Conservation (phyloP, 208 protist genomes). For the Trypanosoma caninum region DNA sequence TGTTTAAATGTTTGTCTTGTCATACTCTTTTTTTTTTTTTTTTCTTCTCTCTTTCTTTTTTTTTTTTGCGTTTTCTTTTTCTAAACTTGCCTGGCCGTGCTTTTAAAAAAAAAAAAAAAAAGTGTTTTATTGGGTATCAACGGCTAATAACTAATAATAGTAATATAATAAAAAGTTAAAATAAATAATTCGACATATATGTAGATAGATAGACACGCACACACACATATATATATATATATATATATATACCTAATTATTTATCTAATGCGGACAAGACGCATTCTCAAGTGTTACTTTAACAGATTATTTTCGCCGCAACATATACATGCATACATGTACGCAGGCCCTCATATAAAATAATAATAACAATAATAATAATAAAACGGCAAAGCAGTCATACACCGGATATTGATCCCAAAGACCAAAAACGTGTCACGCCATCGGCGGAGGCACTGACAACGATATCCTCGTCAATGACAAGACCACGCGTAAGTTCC, state of each 20-base stretch:
- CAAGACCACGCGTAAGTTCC: constrained; percentile 80
- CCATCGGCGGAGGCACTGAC: constrained; percentile 87
- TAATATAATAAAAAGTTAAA: too few species aligned
- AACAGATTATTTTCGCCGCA: neutral
- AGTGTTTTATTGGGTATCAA: too few species aligned
- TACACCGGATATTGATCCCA: constrained; percentile 4
- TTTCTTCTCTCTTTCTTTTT: too few species aligned
- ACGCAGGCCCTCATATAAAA: neutral
- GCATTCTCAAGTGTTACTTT: too few species aligned
- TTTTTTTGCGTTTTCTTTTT: too few species aligned
- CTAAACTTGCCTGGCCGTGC: too few species aligned
- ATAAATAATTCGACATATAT: neutral
- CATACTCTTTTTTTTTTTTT: too few species aligned
- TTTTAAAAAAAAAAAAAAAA: neutral
- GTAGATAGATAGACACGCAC: neutral
- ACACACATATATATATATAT: constrained; percentile 10
- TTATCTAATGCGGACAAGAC: too few species aligned
- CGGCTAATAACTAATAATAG: too few species aligned
- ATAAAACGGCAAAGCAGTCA: neutral
- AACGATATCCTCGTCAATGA: constrained; percentile 68
- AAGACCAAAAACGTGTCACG: constrained; percentile 68
- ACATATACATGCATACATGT: neutral
- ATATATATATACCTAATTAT: constrained; percentile 10
- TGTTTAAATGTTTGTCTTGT: too few species aligned
- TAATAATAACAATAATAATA: neutral